Evolutionary conservation across 202 grass and related monocot species (phyloP).

Genomic region (Bolboschoenoplectus hybrid): DNA sequence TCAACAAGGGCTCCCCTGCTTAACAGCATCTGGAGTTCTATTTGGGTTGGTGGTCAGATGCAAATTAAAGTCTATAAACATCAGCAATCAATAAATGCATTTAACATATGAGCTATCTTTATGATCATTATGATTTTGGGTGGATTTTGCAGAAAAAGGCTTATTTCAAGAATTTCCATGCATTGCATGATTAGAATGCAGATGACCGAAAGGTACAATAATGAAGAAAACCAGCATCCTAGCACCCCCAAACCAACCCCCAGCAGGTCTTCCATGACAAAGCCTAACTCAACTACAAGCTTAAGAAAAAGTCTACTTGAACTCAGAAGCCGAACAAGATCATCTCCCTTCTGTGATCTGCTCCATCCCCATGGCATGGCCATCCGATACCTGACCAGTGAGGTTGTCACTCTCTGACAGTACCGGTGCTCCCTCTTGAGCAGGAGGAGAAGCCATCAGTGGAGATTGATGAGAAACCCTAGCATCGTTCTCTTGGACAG

Average conservation of each 20-base stretch:
- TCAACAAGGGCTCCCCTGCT: neutral
- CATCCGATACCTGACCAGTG: neutral
- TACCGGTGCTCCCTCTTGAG: neutral
- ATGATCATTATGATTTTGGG: conserved; percentile 5
- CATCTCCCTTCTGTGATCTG: conserved; percentile 10
- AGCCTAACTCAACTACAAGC: conserved; percentile 1
- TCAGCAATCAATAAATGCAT: neutral
- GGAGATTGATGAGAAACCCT: neutral
- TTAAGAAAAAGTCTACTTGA: neutral
- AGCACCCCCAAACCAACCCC: neutral
- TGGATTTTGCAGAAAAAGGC: neutral
- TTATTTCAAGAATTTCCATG: neutral
- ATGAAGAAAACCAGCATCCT: neutral
- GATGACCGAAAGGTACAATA: neutral
- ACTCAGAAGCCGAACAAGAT: neutral
- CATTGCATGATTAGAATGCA: neutral
- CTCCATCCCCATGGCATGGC: neutral
- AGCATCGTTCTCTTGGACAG: neutral
- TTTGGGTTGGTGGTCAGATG: neutral
- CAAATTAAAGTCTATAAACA: neutral
- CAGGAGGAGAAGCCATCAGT: neutral
- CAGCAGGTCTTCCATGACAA: neutral
- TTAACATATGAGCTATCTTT: neutral
- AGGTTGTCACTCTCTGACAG: neutral
- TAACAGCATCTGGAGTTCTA: neutral